Evolutionary conservation across 2,329 filamentous ascomycete genomes (phyloP).

Genomic region (Acephala macrosclerotiorum): DNA sequence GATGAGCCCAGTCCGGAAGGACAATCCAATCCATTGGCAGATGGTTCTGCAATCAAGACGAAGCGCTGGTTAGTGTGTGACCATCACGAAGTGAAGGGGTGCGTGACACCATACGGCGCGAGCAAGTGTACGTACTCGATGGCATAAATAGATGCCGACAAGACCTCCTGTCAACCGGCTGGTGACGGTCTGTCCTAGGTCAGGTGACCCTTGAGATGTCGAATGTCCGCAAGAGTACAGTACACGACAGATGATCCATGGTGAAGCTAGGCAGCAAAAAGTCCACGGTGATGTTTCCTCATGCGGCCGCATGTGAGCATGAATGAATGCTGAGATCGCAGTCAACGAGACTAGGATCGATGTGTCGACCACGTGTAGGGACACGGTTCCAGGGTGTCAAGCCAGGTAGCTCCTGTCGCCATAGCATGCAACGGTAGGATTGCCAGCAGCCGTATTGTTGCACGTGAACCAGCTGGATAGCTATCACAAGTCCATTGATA

Average conservation of each 20-base stretch:
- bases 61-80: slow-evolving; percentile 40
- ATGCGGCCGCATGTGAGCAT: slow-evolving; percentile 6
- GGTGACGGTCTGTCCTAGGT: slow-evolving; percentile 29
- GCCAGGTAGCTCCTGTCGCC: neutral
- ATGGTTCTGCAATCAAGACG: slow-evolving; percentile 27
- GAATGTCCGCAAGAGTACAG: neutral
- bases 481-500: slow-evolving; percentile 7
- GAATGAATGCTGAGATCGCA: slow-evolving; percentile 2
- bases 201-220: slow-evolving; percentile 2
- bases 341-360: neutral
- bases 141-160: slow-evolving; percentile 40
- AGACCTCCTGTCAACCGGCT: slow-evolving; percentile 29
- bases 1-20: neutral
- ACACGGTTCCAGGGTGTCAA: neutral
- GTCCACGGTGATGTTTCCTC: neutral
- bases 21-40: slow-evolving; percentile 1
- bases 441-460: neutral
- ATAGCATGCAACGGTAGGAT: neutral
- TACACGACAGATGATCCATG: slow-evolving; percentile 3
- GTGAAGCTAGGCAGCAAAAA: neutral
- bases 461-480: neutral
- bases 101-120: slow-evolving; percentile 38
- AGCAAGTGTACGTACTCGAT: slow-evolving; percentile 44
- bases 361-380: neutral
- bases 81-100: slow-evolving; percentile 34